Evolutionary conservation across 192 early-diverging fungal genomes (phyloP), one percentile per base, ranked within the genome.

Genomic region (Backusella tuberculispora): DNA sequence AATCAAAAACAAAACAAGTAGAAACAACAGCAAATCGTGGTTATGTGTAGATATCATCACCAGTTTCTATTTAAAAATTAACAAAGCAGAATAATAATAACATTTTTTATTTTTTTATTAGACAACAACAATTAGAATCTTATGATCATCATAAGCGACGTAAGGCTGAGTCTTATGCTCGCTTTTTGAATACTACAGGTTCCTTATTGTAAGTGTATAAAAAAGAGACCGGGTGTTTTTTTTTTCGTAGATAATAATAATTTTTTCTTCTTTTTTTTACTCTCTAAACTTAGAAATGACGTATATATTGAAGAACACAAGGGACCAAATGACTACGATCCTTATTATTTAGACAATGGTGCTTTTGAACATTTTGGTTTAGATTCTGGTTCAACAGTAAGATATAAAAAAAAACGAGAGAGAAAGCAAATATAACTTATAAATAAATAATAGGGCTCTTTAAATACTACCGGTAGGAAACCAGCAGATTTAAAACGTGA

Each of bases 401-500:
- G 21, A 7, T 6, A 63, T 1, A 1, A 50, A 50, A 15, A 50
- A 1, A 17, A 17, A 15, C 14, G 19, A 50, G 5, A 50, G 19
- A n/a, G 13, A 17, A 47, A 47, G 3, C 12, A 47, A 10, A 29
- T 29, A 19, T 63, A 63, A 63, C 60, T 29, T 0, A 47, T 17
- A 29, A 29, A 29, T 4, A 14, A 12, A 63, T 26, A 63, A 14
- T 63, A 63, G 43, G 43, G 43, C 24, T 29, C 21, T 2, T 44
- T 69, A 34, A 34, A 34, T 12, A 7, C 43, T 12, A 38, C 29
- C 29, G 15, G 34, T 15, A 71, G 21, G 44, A 63, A 89, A 66
- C 90, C 94, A 1, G 85, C 90, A 13, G 96, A 99, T 63, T 84
- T 94, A 67, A 96, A 94, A 43, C 86, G 92, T 63, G 97, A 99